These are phyloP conservation scores for Trichoderma gamsii DNA, from an alignment of 495 filamentous ascomycete species.

Conservation along the genomic window DNA sequence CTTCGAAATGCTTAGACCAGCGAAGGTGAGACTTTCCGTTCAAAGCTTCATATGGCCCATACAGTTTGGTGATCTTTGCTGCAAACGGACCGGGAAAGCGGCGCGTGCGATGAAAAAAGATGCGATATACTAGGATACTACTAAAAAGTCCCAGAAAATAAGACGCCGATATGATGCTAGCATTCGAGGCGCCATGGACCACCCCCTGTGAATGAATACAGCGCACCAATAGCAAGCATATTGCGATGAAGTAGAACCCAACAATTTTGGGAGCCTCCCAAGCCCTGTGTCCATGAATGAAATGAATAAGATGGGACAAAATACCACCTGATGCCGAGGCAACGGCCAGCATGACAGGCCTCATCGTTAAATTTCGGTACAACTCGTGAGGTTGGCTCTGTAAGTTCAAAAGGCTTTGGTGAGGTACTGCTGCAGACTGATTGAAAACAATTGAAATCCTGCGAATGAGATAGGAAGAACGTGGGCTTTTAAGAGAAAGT, in stretches of 20 bases:
- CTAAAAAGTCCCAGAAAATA: conserved; percentile 34
- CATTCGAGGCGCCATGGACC: background rate
- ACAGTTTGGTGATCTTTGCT: conserved; percentile 37
- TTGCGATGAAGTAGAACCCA: conserved; percentile 9
- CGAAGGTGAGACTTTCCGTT: conserved; percentile 31
- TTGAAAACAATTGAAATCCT: too few relatives aligned
- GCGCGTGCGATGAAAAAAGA: conserved; percentile 42
- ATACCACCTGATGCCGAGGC: conserved; percentile 17
- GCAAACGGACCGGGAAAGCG: conserved; percentile 39
- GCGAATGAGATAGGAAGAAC: too few relatives aligned
- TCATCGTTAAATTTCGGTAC: background rate
- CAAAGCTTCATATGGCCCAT: conserved; percentile 21
- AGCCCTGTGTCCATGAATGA: conserved; percentile 20
- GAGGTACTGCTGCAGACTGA: too few relatives aligned
- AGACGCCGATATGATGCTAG: background rate
- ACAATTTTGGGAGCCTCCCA: conserved; percentile 15
- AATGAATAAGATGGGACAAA: conserved; percentile 21
- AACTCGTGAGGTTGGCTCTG: too few relatives aligned
- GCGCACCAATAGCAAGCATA: background rate
- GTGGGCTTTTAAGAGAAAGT: too few relatives aligned
- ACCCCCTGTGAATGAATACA: background rate
- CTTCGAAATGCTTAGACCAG: conserved; percentile 26
- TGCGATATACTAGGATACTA: conserved; percentile 41
- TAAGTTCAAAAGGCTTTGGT: too few relatives aligned
- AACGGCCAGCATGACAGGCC: background rate